Evolutionary conservation across 2,329 filamentous ascomycete genomes (phyloP).

Genomic region (Trichothecium roseum): DNA sequence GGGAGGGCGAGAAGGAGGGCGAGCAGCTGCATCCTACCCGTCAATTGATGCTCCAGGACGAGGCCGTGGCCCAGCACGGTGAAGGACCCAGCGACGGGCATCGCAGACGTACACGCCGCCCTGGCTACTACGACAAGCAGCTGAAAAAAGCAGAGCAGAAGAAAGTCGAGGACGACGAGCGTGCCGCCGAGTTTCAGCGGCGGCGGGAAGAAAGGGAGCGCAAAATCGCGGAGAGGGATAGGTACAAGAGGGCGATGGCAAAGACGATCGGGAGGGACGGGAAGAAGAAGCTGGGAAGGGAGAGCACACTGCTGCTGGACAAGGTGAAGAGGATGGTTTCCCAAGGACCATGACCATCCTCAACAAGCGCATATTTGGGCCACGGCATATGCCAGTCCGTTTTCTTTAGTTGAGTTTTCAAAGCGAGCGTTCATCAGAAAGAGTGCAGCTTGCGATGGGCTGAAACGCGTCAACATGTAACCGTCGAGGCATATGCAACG

Average conservation of each 20-base stretch:
- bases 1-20: constrained; percentile 9
- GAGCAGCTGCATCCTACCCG: constrained; percentile 24
- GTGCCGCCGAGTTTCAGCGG: constrained; percentile 28
- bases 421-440: no score
- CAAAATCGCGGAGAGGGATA: constrained; percentile 53
- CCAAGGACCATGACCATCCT: background rate
- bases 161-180: constrained; percentile 30
- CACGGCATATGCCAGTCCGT: no score
- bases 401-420: no score
- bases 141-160: constrained; percentile 33
- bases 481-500: no score
- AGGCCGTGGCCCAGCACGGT: constrained; percentile 20
- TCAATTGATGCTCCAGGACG: constrained; percentile 28
- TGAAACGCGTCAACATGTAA: no score
- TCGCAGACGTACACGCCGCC: constrained; percentile 26
- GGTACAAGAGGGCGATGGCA: constrained; percentile 57
- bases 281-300: constrained; percentile 69
- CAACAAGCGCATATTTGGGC: no score
- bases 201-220: constrained; percentile 54
- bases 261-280: constrained; percentile 67
- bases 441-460: no score
- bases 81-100: constrained; percentile 17
- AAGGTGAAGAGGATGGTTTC: constrained; percentile 66
- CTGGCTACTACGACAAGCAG: constrained; percentile 58
- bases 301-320: constrained; percentile 68